Percentiles rank a stretch among this genome's conserved stretches.
Evolutionary conservation across 345 rosid genomes (phyloP).

Genomic region (Eucalyptus virginea): DNA sequence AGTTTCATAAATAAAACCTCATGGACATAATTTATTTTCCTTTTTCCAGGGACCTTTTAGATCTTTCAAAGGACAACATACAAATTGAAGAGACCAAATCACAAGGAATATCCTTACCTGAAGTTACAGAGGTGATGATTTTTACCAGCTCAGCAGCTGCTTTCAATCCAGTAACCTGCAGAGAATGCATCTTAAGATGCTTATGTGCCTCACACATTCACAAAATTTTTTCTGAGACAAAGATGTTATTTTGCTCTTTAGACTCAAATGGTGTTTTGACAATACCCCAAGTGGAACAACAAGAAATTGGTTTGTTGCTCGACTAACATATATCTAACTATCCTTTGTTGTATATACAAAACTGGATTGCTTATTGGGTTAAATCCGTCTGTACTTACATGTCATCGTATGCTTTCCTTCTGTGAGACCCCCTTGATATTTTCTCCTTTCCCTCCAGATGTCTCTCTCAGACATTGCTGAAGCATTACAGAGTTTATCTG

Average conservation of each 20-base stretch:
- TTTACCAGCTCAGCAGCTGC: not conserved
- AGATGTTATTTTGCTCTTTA: not conserved
- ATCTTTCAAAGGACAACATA: conserved; percentile 67
- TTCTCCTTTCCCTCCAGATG: conserved; percentile 23
- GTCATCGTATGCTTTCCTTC: not conserved
- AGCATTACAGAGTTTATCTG: conserved; percentile 57
- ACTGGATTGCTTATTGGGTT: not conserved
- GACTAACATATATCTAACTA: not conserved
- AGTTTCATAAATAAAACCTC: not conserved
- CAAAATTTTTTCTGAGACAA: not conserved
- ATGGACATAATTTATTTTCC: not conserved
- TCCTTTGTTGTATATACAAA: not conserved
- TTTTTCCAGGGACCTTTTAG: conserved; percentile 59
- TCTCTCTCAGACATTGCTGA: conserved; percentile 26
- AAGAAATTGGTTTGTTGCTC: not conserved
- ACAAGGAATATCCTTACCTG: conserved; percentile 57
- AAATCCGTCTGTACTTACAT: not conserved
- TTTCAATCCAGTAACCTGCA: not conserved
- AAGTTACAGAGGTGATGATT: conserved; percentile 55
- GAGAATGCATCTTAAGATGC: not conserved
- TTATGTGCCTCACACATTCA: not conserved
- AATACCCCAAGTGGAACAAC: not conserved
- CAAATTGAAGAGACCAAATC: conserved; percentile 72
- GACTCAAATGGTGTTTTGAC: not conserved
- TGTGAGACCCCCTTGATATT: not conserved